phyloP scores from a whole-genome alignment of 192 early-diverging fungal species.

The Helicostylum pulchrum region DNA sequence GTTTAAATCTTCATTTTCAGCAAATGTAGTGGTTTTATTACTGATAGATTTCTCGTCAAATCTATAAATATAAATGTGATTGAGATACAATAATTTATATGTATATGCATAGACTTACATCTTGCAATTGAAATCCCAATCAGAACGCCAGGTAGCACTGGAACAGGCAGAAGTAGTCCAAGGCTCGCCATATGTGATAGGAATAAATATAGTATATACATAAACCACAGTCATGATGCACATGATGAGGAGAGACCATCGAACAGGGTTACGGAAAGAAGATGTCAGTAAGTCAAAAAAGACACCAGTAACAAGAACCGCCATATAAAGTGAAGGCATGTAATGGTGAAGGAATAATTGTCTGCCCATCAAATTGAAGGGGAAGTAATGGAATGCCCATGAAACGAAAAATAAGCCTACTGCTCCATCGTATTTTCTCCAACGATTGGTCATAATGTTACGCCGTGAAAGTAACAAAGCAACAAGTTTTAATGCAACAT shows the following conservation, averaged over 20 bases:
- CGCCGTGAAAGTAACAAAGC: constrained; percentile 54
- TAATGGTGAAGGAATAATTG: constrained; percentile 96
- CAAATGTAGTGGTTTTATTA: no score
- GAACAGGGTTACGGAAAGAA: constrained; percentile 51
- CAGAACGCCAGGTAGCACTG: constrained; percentile 50
- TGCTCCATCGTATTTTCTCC: constrained; percentile 60
- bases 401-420: constrained; percentile 71
- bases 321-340: constrained; percentile 90
- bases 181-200: constrained; percentile 48
- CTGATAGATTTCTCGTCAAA: neutral
- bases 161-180: constrained; percentile 1
- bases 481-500: constrained; percentile 51
- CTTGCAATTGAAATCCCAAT: constrained; percentile 56
- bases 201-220: constrained; percentile 67
- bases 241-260: constrained; percentile 47
- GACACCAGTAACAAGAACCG: constrained; percentile 70
- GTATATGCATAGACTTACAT: constrained; percentile 11
- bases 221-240: constrained; percentile 57
- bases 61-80: neutral
- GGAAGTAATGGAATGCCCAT: constrained; percentile 85
- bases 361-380: constrained; percentile 91
- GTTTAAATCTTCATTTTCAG: no score
- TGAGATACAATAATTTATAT: neutral
- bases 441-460: constrained; percentile 38
- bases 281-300: constrained; percentile 76